phyloP scores from a whole-genome alignment of 352 stramenopile species.

The Phytopythium aichiense region DNA sequence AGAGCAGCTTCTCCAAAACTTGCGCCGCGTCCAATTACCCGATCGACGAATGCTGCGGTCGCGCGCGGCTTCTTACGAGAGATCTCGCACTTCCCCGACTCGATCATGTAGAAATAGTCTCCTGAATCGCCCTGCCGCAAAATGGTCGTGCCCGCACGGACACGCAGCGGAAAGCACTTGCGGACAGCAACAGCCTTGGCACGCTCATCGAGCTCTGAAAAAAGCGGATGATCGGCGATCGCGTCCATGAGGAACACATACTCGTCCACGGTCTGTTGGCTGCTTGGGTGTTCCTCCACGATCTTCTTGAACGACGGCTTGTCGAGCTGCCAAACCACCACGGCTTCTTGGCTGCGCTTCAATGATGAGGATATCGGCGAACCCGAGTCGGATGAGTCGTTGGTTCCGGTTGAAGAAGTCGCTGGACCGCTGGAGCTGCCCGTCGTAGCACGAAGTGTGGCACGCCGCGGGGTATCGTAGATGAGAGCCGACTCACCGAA shows the following conservation, averaged over 20 bases:
- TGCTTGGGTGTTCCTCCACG: conserved; percentile 56
- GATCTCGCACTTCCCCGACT: conserved; percentile 73
- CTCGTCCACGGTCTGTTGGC: conserved; percentile 76
- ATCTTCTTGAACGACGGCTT: conserved; percentile 58
- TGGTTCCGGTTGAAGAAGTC: neutral
- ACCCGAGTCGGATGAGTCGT: neutral
- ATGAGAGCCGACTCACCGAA: conserved; percentile 85
- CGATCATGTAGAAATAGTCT: conserved; percentile 86
- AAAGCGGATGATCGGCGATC: conserved; percentile 71
- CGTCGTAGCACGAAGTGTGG: conserved; percentile 46
- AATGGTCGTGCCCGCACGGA: conserved; percentile 56
- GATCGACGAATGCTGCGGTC: conserved; percentile 52
- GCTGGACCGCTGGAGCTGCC: neutral
- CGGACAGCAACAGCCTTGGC: conserved; percentile 77
- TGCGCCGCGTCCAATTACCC: conserved; percentile 57
- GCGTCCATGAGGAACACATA: conserved; percentile 64
- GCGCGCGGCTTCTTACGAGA: conserved; percentile 59
- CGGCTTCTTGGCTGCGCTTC: conserved; percentile 16
- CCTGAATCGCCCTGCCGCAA: conserved; percentile 75
- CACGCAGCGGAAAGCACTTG: conserved; percentile 76
- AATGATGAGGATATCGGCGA: neutral
- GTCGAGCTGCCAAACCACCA: conserved; percentile 78
- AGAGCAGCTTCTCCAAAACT: conserved; percentile 96
- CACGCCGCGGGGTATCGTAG: conserved; percentile 78
- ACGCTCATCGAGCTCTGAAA: conserved; percentile 65